phyloP scores from a whole-genome alignment of 2,329 filamentous ascomycete species.

The Rutstroemia sp. region DNA sequence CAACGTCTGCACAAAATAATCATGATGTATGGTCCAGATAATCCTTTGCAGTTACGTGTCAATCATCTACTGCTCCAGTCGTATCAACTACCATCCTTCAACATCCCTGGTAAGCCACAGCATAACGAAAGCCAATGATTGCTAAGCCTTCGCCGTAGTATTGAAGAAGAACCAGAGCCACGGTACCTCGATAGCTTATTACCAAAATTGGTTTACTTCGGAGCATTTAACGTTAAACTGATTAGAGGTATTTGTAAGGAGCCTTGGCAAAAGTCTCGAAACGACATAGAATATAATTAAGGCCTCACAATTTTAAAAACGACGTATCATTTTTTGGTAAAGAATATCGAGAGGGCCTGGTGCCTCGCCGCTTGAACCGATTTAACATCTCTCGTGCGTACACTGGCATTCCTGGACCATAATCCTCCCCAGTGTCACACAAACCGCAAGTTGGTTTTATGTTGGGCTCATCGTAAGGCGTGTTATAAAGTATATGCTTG shows the following conservation, averaged over 20 bases:
- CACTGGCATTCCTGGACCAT: neutral
- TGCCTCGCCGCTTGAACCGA: conserved; percentile 4
- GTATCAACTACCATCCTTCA: too few relatives aligned
- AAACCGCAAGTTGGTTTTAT: neutral
- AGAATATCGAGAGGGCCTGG: neutral
- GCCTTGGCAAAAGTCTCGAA: neutral
- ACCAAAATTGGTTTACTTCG: conserved; percentile 3
- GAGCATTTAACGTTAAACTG: neutral
- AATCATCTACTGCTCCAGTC: too few relatives aligned
- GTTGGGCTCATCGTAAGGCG: neutral
- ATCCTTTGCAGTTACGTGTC: too few relatives aligned
- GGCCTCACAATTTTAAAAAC: neutral
- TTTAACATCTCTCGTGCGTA: neutral
- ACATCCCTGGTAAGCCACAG: neutral
- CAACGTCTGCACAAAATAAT: neutral
- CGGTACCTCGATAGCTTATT: neutral
- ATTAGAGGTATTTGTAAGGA: neutral
- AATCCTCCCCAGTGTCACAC: neutral
- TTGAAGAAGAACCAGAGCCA: conserved; percentile 1
- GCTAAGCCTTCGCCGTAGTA: neutral
- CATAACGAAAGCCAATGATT: neutral
- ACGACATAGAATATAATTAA: neutral
- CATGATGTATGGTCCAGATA: too few relatives aligned
- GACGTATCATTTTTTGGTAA: neutral
- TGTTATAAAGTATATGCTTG: neutral